Evolutionary conservation across 2,329 filamentous ascomycete species (phyloP), one percentile per base, ranked within the genome.

Genomic region (Fusarium sterilihyphosum): DNA sequence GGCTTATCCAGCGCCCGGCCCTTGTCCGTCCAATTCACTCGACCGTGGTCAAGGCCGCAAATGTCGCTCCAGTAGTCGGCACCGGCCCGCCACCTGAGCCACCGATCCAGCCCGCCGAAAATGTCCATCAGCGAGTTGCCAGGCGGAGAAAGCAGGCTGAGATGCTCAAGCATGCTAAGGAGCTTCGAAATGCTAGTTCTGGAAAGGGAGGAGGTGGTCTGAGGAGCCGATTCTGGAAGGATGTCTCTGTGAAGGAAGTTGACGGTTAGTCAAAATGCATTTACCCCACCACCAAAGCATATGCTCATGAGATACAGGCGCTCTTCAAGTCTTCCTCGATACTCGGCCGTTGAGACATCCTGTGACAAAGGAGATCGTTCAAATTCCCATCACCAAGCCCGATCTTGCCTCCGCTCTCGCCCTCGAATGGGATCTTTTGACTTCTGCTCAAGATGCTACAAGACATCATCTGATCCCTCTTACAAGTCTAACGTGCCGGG

Each of bases 371-470:
- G 81, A 89, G 46, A 86, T 94, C 73, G 86, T 99, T 77, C 89
- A 88, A 4, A 79, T 98, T 35, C 95, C 96, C 0, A 78, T 85
- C 4, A 89, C 88, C 65, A 98, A 98, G 84, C 91, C 91, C 38
- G 89, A 94, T 78, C 92, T 98, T 44, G 96, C 96, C 31, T 88
- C 92, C 50, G 94, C 94, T 65, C 91, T 99, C 72, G 96, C 96
- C 7, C 85, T 97, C 50, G 96, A 99, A 86, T 99, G 96, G 96
- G 95, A 98, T 81, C 87, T 92, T 56, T 88, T 99, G 70, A 88
- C 92, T 31, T 93, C 93, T 20, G 91, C 93, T 6, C 92, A 95
- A 80, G 94, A 98, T 83, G 94, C 95, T 0, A 89, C 95, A 44
- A 94, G 92, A 81, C 90, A 93, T 67, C 94, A 98, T 84, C 90